A percentile compares a stretch with the other conserved stretches of the same genome.
phyloP scores from a whole-genome alignment of 192 early-diverging fungal species.

The Rhizoclosmatium globosum region DNA sequence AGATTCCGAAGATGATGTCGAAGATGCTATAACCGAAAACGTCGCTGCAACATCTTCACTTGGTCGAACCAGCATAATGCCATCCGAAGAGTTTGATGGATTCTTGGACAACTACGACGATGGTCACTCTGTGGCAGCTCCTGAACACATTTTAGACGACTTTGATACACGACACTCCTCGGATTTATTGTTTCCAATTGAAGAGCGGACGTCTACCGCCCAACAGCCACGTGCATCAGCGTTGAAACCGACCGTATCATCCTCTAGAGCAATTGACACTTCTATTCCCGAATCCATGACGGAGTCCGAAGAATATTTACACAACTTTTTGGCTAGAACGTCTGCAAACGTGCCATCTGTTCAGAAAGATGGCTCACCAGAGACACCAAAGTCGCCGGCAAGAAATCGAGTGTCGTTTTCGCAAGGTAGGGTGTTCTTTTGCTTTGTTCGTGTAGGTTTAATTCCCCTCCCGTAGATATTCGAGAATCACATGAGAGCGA shows the following conservation, averaged over 20 bases:
- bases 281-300: background rate
- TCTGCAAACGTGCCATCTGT: background rate
- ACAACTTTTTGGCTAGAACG: constrained; percentile 1
- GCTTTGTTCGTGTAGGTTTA: background rate
- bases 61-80: background rate
- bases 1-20: background rate
- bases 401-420: constrained; percentile 14
- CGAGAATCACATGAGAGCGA: background rate
- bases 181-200: too few species aligned
- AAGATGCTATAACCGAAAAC: background rate
- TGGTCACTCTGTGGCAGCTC: background rate
- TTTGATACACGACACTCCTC: too few species aligned
- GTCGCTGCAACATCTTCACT: background rate
- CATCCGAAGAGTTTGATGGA: background rate
- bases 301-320: constrained; percentile 18
- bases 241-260: too few species aligned
- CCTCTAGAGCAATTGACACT: too few species aligned
- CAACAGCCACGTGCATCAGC: too few species aligned
- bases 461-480: background rate
- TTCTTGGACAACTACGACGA: background rate
- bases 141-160: too few species aligned
- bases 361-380: background rate
- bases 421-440: background rate
- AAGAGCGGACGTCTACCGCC: too few species aligned
- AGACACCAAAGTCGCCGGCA: background rate